Conservation (phyloP, 345 rosid genomes). For the Pugionium dolabratum region DNA sequence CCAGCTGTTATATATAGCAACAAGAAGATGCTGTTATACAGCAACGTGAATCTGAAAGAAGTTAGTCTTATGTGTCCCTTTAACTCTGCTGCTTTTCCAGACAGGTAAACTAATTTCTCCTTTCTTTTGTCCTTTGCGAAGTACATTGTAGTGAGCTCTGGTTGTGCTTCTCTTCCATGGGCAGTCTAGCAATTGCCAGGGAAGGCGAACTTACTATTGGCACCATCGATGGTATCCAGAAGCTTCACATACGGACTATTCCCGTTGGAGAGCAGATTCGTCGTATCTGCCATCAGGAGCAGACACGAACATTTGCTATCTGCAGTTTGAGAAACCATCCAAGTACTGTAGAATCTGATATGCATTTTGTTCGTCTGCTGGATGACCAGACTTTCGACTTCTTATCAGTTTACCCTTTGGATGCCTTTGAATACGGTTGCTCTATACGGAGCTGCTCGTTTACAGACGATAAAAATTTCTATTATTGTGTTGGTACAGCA, state of each 20-base stretch:
- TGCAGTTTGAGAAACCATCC: slow-evolving; percentile 83
- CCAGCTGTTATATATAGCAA: slow-evolving; percentile 97
- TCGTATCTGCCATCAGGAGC: slow-evolving; percentile 98
- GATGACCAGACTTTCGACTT: slow-evolving; percentile 94
- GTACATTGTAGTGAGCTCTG: slow-evolving; percentile 17
- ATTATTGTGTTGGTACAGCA: slow-evolving; percentile 96
- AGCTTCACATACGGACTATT: slow-evolving; percentile 98
- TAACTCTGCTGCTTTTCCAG: slow-evolving; percentile 98
- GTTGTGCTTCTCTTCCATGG: slow-evolving; percentile 32
- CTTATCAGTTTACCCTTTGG: slow-evolving; percentile 79
- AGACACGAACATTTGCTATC: slow-evolving; percentile 85
- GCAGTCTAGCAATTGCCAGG: slow-evolving; percentile 95
- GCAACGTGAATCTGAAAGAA: slow-evolving; percentile 97
- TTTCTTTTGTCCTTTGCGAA: slow-evolving; percentile 23
- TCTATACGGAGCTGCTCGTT: slow-evolving; percentile 93
- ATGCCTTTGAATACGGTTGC: slow-evolving; percentile 85
- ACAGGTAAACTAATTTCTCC: slow-evolving; percentile 56
- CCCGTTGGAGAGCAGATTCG: slow-evolving; percentile 97
- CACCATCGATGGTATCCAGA: slow-evolving; percentile 97
- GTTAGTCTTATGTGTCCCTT: slow-evolving; percentile 98
- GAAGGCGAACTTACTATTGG: slow-evolving; percentile 98
- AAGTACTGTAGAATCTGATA: slow-evolving; percentile 75
- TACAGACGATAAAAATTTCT: slow-evolving; percentile 75
- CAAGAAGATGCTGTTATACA: slow-evolving; percentile 88
- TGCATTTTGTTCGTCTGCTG: slow-evolving; percentile 78